Evolutionary conservation across 106 monocot species (phyloP).

Genomic region (Allium cepa): DNA sequence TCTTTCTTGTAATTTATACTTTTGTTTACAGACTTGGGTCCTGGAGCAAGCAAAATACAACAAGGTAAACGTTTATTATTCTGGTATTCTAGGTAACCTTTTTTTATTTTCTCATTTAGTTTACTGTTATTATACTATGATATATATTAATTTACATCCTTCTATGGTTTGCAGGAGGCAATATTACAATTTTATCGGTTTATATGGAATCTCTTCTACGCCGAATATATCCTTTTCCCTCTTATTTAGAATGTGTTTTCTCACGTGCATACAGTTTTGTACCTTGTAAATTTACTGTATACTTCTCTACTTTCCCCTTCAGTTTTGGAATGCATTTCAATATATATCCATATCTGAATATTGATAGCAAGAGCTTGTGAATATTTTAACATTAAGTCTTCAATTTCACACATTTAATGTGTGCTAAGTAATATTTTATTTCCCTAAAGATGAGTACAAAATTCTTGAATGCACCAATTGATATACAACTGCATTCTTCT

Average conservation of each 20-base stretch:
- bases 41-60: conserved; percentile 65
- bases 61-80: conserved; percentile 34
- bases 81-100: background rate
- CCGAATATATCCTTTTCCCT: conserved; percentile 9
- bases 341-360: background rate
- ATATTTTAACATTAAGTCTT: no score
- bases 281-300: background rate
- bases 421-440: no score
- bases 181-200: conserved; percentile 11
- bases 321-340: background rate
- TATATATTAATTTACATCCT: background rate
- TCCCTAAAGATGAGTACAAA: no score
- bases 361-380: background rate
- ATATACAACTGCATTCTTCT: no score
- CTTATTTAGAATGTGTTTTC: background rate
- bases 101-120: background rate
- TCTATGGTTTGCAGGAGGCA: conserved; percentile 2
- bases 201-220: conserved; percentile 12
- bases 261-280: background rate
- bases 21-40: conserved; percentile 51
- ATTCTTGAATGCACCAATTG: no score
- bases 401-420: no score
- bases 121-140: background rate
- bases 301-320: background rate
- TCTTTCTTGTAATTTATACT: background rate